Base-by-base conservation (phyloP, 2,329 filamentous ascomycete species). In the Rutstroemia sp. region DNA sequence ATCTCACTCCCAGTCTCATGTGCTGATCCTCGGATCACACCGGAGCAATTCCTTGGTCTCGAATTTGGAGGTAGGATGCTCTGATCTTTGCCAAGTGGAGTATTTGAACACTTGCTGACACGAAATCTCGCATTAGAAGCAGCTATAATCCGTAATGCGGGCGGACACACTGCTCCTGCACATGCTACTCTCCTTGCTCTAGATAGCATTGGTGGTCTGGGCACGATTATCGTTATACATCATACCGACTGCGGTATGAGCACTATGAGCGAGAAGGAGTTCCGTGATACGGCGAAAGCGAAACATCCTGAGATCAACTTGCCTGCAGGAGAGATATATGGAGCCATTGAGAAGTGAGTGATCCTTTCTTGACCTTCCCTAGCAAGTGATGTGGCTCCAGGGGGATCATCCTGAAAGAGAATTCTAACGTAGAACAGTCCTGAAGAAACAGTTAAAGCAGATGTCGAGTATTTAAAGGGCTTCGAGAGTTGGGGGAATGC, bases 241-340 rank as follows among this genome's bases (percentile, higher is more conserved):
- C 60, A 62, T 27, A 59, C 49, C 14, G 57, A 60, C 41, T 61
- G 61, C 37, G 59, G 54, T 8, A 60, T 58, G 56, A 60, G 17
- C 12, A 51, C 58, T 34, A 51, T 25, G 2, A 51, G 45, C 17
- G 58, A 61, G 21, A 41, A 49, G 14, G 45, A 23, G 4, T 60
- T 63, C 9, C 44, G 45, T 1, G 39, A 45, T 1, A 55, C 17
- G 12, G 49, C 47, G 3, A 58, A 60, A 17, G 17, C 21, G 5
- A 61, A 49, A 19, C 59, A 61, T 39, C 49, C 57, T 23, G 57
- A 45, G 21, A 46, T 62, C 39, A 42, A 48, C 17, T 44, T 57
- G 2, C 47, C 54, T 9, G 34, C n/a, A 5, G 57, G n/a, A 8
- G 49, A 54, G 14, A 14, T 25, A 8, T 61, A 56, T 37, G 58